Evolutionary conservation across 139 green algal species (phyloP), one percentile per base, ranked within the genome.

Genomic region (Chlorella sp.): DNA sequence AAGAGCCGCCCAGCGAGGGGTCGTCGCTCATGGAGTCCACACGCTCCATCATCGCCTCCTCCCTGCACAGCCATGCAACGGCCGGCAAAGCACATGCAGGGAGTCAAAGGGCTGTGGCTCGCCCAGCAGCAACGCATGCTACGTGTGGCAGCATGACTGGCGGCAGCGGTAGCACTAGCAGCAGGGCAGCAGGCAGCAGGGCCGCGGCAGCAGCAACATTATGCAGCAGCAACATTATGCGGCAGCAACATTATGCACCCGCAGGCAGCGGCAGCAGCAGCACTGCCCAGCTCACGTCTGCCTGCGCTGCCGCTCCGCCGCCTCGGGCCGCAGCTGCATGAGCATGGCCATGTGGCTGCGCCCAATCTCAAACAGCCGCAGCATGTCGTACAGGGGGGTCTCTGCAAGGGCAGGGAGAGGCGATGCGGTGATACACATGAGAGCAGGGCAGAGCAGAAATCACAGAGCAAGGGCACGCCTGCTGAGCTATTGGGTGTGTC

Each of bases 311-410:
- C 72, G 71, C 72, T 55, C 41, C 71, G 44, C 36, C 1, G 82
- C 84, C 56, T 74, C 78, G 15, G 36, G 55, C 32, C 67, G 82
- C 16, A 91, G 91, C 83, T 88, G 68, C 34, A 89, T 92, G 64
- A 98, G 93, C 74, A 98, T 80, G 32, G 94, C 96, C 94, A 98
- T 97, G 91, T 98, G 96, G 70, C 85, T 94, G 55, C 93, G 90
- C 69, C 96, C 96, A 4, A 93, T 96, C 88, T 98, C 90, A 88
- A 98, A 98, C 25, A 98, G 92, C 88, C 94, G 93, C 34, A 98
- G 89, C 89, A 98, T 93, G 92, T 98, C 96, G 83, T 98, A 98
- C 88, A 97, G 92, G 3, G 87, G 78, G 21, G 87, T 94, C 60
- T 93, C 90, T 51, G 73, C 78, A 51, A n/a, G 9, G 71, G 57